Conservation (phyloP, 1,139 yeast species). For the Nakaseomyces bracarensis region DNA sequence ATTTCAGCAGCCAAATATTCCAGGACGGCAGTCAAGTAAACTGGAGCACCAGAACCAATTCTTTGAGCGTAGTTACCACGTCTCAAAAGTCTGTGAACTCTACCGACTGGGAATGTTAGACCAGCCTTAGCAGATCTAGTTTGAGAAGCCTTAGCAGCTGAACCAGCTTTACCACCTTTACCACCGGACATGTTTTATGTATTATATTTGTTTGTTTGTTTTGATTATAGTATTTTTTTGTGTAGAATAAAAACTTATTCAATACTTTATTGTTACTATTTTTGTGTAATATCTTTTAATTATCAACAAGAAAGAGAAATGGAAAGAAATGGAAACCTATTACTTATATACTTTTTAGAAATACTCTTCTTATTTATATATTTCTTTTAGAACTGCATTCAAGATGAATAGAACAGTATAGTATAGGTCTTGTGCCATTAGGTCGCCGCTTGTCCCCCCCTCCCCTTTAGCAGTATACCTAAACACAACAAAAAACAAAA, state of each 20-base stretch:
- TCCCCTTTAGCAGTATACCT: no score
- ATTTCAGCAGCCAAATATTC: conserved; percentile 97
- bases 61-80: conserved; percentile 99
- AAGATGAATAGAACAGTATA: no score
- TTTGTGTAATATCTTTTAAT: not conserved
- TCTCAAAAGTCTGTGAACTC: conserved; percentile 95
- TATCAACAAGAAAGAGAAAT: no score
- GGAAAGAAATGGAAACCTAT: no score
- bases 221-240: not conserved
- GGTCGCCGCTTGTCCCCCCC: no score
- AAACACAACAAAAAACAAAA: no score
- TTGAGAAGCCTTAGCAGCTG: conserved; percentile 88
- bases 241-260: not conserved
- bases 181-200: conserved; percentile 77
- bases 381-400: no score
- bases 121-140: conserved; percentile 98
- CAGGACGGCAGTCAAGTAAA: conserved; percentile 89
- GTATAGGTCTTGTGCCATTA: no score
- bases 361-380: not conserved
- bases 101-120: conserved; percentile 98
- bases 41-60: conserved; percentile 98
- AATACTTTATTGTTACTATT: not conserved
- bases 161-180: conserved; percentile 95
- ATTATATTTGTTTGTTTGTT: conserved; percentile 20
- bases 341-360: no score